phyloP scores from a whole-genome alignment of 2,329 filamentous ascomycete genomes.

The Gaeumannomyces sp. region DNA sequence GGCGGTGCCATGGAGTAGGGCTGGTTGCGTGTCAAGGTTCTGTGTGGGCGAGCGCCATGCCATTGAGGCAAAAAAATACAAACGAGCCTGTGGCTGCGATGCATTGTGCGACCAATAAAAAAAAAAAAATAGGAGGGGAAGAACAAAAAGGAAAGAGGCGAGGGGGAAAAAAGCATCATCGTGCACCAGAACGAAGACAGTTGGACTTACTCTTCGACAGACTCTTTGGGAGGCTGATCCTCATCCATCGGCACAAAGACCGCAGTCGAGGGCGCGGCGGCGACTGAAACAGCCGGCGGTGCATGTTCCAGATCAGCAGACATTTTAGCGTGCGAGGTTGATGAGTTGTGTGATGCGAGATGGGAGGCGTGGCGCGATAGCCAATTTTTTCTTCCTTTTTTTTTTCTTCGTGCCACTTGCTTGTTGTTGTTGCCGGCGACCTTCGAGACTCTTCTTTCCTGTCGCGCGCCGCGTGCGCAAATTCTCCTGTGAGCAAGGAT shows the following conservation, averaged over 20 bases:
- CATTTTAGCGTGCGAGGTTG: not conserved
- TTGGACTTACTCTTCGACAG: not conserved
- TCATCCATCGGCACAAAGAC: constrained; percentile 3
- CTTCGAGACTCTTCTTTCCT: not conserved
- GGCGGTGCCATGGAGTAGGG: not conserved
- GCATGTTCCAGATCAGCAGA: not conserved
- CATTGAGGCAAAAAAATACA: not conserved
- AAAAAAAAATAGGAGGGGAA: constrained; percentile 7
- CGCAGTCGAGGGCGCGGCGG: not conserved
- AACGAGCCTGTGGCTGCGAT: not conserved
- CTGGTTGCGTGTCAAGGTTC: not conserved
- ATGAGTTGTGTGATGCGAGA: not conserved
- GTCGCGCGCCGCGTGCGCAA: not conserved
- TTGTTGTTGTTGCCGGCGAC: not conserved
- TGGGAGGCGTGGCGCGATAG: not conserved
- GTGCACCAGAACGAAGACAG: not conserved
- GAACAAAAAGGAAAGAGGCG: constrained; percentile 12
- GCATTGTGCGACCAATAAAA: not conserved
- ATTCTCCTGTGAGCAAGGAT: not conserved
- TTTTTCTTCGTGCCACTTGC: not conserved
- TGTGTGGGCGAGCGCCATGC: not conserved
- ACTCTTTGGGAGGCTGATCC: not conserved
- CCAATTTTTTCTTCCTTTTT: not conserved
- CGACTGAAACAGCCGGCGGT: not conserved
- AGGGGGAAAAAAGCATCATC: constrained; percentile 6